Percentiles rank a stretch among this genome's conserved stretches.
These are phyloP conservation scores for Persicaria maculosa DNA, from an alignment of 148 eudicot genomes.

Conservation along the genomic window DNA sequence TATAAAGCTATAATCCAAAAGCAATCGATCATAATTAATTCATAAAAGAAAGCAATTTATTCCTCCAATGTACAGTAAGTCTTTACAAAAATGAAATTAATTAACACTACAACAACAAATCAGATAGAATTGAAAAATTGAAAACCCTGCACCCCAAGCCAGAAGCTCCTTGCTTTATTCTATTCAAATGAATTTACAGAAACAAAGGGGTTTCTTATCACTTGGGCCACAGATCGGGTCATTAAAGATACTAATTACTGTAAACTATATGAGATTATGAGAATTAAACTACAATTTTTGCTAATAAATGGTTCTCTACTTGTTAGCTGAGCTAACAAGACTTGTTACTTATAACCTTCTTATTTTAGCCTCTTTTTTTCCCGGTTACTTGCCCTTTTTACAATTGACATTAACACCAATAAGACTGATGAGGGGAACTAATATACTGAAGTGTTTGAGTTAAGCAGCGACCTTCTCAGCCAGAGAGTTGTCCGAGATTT, in stretches of 20 bases:
- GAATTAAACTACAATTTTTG: constrained; percentile 5
- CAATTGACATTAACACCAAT: neutral
- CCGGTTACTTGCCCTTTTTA: neutral
- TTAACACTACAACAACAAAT: neutral
- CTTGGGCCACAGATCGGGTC: neutral
- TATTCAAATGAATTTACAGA: constrained; percentile 5
- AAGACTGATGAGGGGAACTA: neutral
- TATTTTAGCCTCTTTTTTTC: neutral
- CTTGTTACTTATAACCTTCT: neutral
- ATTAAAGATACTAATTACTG: neutral
- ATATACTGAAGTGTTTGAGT: neutral
- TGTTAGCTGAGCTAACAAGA: constrained; percentile 10
- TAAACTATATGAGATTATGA: neutral
- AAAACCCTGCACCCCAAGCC: neutral
- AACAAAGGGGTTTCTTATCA: neutral
- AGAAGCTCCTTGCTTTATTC: neutral
- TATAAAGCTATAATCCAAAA: too few relatives aligned
- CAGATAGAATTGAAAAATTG: neutral
- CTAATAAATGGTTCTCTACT: neutral
- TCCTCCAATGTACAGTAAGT: neutral
- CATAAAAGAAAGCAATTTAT: constrained; percentile 5
- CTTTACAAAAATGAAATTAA: constrained; percentile 2
- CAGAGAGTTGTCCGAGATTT: too few relatives aligned
- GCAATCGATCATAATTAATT: too few relatives aligned
- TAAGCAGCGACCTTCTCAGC: too few relatives aligned